A percentile compares a stretch with the other conserved stretches of the same genome.
phyloP scores from a whole-genome alignment of 164 flowering plant genomes.

The Macadamia tetraphylla region DNA sequence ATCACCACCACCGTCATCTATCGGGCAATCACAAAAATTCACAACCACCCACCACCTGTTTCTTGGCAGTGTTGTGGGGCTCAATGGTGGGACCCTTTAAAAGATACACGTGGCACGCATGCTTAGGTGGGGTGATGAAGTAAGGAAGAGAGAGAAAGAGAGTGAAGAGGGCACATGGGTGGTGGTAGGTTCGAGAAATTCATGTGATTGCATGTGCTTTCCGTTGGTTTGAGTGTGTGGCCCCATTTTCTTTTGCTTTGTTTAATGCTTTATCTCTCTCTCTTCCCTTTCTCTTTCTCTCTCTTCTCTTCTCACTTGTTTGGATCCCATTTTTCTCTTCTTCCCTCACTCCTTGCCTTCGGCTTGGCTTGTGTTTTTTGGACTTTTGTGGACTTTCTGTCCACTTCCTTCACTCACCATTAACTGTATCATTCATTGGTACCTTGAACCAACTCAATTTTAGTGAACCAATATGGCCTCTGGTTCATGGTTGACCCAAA shows the following conservation, averaged over 20 bases:
- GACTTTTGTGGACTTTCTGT: no score
- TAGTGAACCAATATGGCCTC: no score
- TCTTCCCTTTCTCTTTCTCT: neutral
- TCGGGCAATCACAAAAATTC: no score
- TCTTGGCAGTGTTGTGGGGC: neutral
- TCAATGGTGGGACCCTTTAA: neutral
- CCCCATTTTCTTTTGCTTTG: neutral
- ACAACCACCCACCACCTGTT: neutral
- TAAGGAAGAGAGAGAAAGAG: neutral
- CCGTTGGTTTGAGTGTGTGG: neutral
- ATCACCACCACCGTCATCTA: neutral
- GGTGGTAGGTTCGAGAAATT: conserved; percentile 6
- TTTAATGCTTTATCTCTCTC: neutral
- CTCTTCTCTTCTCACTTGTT: neutral
- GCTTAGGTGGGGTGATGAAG: neutral
- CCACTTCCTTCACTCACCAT: no score
- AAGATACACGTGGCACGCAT: neutral
- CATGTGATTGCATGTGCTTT: conserved; percentile 20
- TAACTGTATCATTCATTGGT: no score
- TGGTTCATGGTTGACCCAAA: no score
- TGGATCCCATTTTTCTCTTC: neutral
- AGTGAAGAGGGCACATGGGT: conserved; percentile 6
- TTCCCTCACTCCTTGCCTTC: no score
- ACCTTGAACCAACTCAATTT: no score
- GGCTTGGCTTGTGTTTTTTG: no score